Conservation (phyloP, 1,139 yeast species). For the Suhomyces anneliseae region DNA sequence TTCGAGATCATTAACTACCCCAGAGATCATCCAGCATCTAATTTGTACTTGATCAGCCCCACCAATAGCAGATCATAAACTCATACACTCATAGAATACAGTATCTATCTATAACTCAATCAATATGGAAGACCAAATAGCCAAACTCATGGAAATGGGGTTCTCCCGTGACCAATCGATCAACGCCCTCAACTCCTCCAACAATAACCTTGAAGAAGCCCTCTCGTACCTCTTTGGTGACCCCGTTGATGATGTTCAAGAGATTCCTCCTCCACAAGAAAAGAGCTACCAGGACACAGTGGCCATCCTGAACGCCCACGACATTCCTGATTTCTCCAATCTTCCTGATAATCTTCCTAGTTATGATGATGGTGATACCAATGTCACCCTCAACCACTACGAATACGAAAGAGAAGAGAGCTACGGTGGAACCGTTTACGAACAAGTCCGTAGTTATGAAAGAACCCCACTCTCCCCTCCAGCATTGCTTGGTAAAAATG, state of each 20-base stretch:
- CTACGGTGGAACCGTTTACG: constrained; percentile 5
- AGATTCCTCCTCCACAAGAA: not conserved
- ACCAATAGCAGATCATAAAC: too few relatives aligned
- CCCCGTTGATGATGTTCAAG: constrained; percentile 17
- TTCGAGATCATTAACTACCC: too few relatives aligned
- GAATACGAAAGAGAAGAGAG: not conserved
- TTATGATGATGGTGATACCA: constrained; percentile 2
- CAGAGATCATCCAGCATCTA: too few relatives aligned
- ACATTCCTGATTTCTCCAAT: constrained; percentile 10
- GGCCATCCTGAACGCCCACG: constrained; percentile 10
- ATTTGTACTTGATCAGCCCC: too few relatives aligned
- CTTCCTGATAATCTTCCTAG: not conserved
- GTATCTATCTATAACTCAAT: too few relatives aligned
- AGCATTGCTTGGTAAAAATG: constrained; percentile 15
- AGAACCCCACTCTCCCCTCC: constrained; percentile 16
- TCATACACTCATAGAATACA: too few relatives aligned
- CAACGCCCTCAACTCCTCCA: constrained; percentile 40
- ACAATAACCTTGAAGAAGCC: constrained; percentile 55
- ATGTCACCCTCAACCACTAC: not conserved
- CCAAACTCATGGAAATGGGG: constrained; percentile 60
- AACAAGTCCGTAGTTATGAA: constrained; percentile 8
- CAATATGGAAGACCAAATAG: constrained; percentile 10
- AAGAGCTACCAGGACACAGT: constrained; percentile 9
- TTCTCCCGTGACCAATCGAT: constrained; percentile 47
- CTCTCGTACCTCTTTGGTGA: constrained; percentile 53